Evolutionary conservation across 805 yeast species (phyloP).

Genomic region (Saccharomyces kudriavzevii): DNA sequence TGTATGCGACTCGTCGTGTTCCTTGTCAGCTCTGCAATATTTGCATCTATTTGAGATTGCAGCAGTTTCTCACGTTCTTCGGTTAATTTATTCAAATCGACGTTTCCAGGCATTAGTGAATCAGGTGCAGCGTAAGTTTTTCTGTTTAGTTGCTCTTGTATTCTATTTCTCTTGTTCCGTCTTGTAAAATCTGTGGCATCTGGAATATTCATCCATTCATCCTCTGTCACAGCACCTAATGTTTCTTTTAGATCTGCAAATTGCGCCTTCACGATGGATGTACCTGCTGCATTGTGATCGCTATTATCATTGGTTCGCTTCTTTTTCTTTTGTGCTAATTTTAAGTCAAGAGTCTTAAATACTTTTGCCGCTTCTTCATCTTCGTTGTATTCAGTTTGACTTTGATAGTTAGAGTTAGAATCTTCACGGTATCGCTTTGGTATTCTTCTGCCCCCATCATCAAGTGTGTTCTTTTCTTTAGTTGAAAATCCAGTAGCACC

Average conservation of each 20-base stretch:
- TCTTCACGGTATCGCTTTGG: slow-evolving; percentile 21
- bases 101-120: slow-evolving; percentile 39
- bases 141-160: slow-evolving; percentile 51
- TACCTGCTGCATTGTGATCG: slow-evolving; percentile 26
- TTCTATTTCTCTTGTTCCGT: slow-evolving; percentile 62
- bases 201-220: slow-evolving; percentile 77
- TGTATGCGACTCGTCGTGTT: slow-evolving; percentile 6
- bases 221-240: slow-evolving; percentile 48
- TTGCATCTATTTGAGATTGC: slow-evolving; percentile 44
- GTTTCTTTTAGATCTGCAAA: slow-evolving; percentile 64
- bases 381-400: slow-evolving; percentile 35
- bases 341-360: slow-evolving; percentile 58
- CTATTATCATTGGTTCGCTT: slow-evolving; percentile 7
- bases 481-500: slow-evolving; percentile 94
- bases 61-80: slow-evolving; percentile 57
- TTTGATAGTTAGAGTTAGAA: slow-evolving; percentile 12
- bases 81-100: slow-evolving; percentile 45
- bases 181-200: slow-evolving; percentile 84
- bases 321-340: slow-evolving; percentile 31
- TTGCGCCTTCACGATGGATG: slow-evolving; percentile 31
- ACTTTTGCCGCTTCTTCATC: slow-evolving; percentile 74
- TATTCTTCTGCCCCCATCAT: slow-evolving; percentile 5
- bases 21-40: slow-evolving; percentile 10
- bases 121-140: slow-evolving; percentile 83
- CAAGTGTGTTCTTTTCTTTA: slow-evolving; percentile 37